Evolutionary conservation across 345 rosid genomes (phyloP).

Genomic region (Lumnitzera littorea): DNA sequence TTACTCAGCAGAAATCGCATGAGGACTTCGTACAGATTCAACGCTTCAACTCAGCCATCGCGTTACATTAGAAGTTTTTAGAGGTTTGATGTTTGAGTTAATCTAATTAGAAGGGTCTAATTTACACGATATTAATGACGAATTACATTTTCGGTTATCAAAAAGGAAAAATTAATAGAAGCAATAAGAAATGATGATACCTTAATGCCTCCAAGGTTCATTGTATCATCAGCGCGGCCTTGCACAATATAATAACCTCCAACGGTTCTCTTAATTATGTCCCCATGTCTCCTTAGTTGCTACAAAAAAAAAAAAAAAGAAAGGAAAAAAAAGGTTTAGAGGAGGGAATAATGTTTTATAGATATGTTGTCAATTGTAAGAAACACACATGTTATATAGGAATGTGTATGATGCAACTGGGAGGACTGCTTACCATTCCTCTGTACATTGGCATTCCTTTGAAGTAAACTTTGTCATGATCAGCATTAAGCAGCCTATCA

Average conservation of each 20-base stretch:
- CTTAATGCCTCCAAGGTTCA: slow-evolving; percentile 98
- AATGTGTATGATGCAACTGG: too few relatives aligned
- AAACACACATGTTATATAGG: too few relatives aligned
- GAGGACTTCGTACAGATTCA: too few relatives aligned
- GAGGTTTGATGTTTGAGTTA: too few relatives aligned
- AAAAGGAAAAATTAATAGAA: not conserved
- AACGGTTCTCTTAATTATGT: slow-evolving; percentile 55
- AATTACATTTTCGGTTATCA: not conserved
- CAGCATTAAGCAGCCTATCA: slow-evolving; percentile 74
- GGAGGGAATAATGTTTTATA: not conserved
- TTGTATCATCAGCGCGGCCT: slow-evolving; percentile 95
- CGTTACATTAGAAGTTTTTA: too few relatives aligned
- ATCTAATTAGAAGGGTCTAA: too few relatives aligned
- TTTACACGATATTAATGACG: too few relatives aligned
- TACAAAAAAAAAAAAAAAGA: slow-evolving; percentile 18
- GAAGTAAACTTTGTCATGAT: slow-evolving; percentile 69
- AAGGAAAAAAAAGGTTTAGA: not conserved
- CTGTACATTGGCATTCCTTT: slow-evolving; percentile 71
- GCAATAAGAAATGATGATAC: slow-evolving; percentile 15
- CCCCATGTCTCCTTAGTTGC: slow-evolving; percentile 89
- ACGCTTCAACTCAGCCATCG: too few relatives aligned
- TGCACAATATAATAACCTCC: slow-evolving; percentile 70
- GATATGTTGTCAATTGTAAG: not conserved
- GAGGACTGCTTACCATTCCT: slow-evolving; percentile 44
- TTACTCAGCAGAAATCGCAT: too few relatives aligned